phyloP scores from a whole-genome alignment of 768 basidiomycete species.

The Suillus subaureus region DNA sequence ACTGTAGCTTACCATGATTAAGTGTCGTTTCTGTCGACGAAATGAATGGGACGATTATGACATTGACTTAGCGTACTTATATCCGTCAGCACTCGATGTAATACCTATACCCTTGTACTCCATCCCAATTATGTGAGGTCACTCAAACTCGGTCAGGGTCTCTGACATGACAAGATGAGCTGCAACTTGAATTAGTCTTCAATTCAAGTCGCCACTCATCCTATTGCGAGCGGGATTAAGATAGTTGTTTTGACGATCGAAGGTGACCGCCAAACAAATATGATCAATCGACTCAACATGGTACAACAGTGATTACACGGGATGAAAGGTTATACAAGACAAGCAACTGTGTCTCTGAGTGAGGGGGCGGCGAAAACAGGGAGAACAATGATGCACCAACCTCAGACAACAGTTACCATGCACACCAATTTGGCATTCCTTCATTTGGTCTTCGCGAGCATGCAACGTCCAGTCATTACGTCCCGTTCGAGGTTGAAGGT shows the following conservation, averaged over 20 bases:
- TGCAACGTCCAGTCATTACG: neutral
- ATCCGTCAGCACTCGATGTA: neutral
- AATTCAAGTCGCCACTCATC: neutral
- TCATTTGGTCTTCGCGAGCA: neutral
- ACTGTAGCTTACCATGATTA: neutral
- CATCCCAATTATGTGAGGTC: neutral
- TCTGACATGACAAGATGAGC: neutral
- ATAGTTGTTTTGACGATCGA: neutral
- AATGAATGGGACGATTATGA: neutral
- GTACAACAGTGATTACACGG: neutral
- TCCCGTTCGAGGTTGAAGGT: neutral
- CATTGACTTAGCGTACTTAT: neutral
- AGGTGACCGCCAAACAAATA: no score
- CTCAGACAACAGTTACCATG: neutral
- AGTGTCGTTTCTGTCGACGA: neutral
- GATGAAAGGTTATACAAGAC: neutral
- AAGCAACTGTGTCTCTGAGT: neutral
- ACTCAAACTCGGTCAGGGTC: neutral
- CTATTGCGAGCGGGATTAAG: neutral
- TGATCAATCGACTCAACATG: neutral
- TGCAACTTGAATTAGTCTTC: neutral
- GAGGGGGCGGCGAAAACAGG: neutral
- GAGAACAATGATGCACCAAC: neutral
- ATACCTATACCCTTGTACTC: neutral
- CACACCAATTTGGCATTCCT: neutral